Evolutionary conservation across 257 asterid genomes (phyloP), one percentile per base, ranked within the genome.

Genomic region (Solanum arcanum): DNA sequence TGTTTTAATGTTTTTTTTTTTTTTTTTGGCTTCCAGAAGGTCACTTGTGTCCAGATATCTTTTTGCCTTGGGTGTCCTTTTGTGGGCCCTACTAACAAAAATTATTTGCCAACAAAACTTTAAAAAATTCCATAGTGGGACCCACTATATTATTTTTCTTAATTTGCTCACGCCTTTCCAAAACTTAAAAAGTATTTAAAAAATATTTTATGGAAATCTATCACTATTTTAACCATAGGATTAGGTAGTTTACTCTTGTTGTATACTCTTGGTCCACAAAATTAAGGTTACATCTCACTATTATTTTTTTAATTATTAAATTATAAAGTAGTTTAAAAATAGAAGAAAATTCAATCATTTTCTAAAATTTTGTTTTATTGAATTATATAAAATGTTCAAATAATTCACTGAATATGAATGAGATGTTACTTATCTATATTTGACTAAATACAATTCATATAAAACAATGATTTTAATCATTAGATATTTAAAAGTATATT

Each of bases 21-120:
- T 52, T 49, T 49, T 20, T 84, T 52, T 64, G 87, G 70, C 86
- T 83, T 86, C 91, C 86, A 83, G 91, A 89, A 88, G 83, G 76
- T 90, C 88, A 89, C 83, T 78, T 56, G 80, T 88, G 89, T 72
- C 91, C 91, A 83, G 76, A 81, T 74, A 86, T 87, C 88, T 11
- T 87, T 47, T 80, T 80, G 92, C 87, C 89, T 86, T 25, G 9
- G 64, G 64, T 46, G 27, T 35, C 80, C 66, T 46, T 15, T 27
- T 29, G 16, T 44, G 84, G 84, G 84, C 5, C 85, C 68, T 10
- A 46, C 21, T 18, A 4, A 69, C 31, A 69, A 69, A 14, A 13
- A 27, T 21, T 11, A 39, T n/a, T 44, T 77, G 15, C 39, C 9
- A n/a, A 25, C n/a, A n/a, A 25, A 44, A 42, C 4, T 7, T 44